phyloP scores from a whole-genome alignment of 768 basidiomycete species.

The Boletales sp. region DNA sequence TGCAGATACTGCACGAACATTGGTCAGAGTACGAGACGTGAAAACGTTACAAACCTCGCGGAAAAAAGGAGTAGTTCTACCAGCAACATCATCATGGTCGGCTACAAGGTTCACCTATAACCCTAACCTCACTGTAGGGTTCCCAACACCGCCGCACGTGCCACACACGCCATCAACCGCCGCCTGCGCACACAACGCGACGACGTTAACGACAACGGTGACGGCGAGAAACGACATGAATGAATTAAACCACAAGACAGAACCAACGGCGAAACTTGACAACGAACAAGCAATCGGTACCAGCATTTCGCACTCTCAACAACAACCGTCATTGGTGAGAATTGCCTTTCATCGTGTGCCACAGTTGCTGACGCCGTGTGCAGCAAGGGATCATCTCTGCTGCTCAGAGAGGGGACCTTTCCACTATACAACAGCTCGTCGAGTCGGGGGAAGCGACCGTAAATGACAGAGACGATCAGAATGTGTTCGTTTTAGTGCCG shows the following conservation, averaged over 20 bases:
- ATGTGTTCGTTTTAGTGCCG: constrained; percentile 45
- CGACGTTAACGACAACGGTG: constrained; percentile 14
- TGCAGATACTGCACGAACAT: constrained; percentile 34
- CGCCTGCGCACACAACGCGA: background rate
- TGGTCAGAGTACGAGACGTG: background rate
- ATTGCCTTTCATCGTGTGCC: too few relatives aligned
- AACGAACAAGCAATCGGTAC: constrained; percentile 27
- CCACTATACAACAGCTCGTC: constrained; percentile 58
- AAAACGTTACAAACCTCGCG: constrained; percentile 17
- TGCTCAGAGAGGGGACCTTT: constrained; percentile 83
- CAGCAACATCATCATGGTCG: constrained; percentile 17
- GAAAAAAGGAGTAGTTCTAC: constrained; percentile 7
- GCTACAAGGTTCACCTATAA: constrained; percentile 4
- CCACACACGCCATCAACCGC: background rate
- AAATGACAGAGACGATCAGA: constrained; percentile 82
- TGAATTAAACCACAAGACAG: constrained; percentile 25
- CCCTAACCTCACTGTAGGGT: constrained; percentile 33
- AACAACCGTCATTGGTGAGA: constrained; percentile 21
- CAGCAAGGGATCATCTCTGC: constrained; percentile 72
- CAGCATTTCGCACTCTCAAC: constrained; percentile 23
- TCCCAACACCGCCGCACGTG: constrained; percentile 15
- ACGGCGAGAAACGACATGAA: constrained; percentile 26
- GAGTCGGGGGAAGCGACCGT: constrained; percentile 67
- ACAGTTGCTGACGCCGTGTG: constrained; percentile 2
- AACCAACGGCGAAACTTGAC: constrained; percentile 27